Evolutionary conservation across 805 yeast genomes (phyloP), one percentile per base, ranked within the genome.

Genomic region (Yamadazyma sp.): DNA sequence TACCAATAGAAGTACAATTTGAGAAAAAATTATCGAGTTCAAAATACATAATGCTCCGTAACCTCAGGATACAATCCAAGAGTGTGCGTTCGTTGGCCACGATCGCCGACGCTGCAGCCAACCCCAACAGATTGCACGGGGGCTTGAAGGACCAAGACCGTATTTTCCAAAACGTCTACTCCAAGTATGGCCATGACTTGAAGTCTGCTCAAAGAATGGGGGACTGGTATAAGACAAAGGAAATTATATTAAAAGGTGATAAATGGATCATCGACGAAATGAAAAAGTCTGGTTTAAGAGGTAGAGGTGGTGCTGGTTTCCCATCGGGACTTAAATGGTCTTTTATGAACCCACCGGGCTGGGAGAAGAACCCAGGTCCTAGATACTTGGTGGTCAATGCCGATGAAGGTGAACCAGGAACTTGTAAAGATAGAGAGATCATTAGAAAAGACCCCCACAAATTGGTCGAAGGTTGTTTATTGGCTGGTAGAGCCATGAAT

Each of bases 381-480:
- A 77, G 95, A 55, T 85, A 85, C 59, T 73, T 87, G 50, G 95
- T 87, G 33, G 88, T 87, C 53, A 87, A 87, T 62, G 95, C 95
- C 39, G 95, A 87, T 69, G 95, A 87, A 67, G 95, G 95, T 53
- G 95, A 87, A 65, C 95, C 95, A 10, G 95, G 95, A 45, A 87
- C 95, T 35, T 87, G 95, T 65, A 87, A 87, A 67, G 95, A 87
- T 64, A 77, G 95, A 59, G 95, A 87, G 63, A 87, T 87, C 59
- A 82, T 87, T 58, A 77, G 95, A 61, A 87, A 87, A 62, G 95
- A 86, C 59, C 95, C 95, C 28, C 95, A 87, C 62, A 87, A 86
- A 70, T 78, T 87, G 45, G 84, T 87, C 38, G 95, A 87, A 63
- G 95, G 95, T n/a, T 86, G 95, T 68, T 68, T 87, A 36, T 72